Conservation (phyloP, 306 rosid species). For the Cucumis cinereus region DNA sequence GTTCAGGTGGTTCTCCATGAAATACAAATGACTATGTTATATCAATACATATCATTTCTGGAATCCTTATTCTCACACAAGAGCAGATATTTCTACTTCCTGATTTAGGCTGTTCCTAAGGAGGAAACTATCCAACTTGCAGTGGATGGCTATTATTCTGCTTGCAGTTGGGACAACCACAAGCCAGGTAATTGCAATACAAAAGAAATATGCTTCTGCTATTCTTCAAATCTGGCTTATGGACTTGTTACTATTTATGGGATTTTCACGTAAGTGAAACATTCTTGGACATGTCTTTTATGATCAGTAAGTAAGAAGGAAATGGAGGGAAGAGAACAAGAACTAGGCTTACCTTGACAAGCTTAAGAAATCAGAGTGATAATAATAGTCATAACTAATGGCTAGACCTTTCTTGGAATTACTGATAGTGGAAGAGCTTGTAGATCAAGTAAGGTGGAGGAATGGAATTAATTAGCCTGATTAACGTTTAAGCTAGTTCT, state of each 20-base stretch:
- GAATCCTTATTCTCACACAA: not conserved
- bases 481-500: not conserved
- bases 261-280: not conserved
- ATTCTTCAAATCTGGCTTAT: not conserved
- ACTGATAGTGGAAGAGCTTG: not conserved
- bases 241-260: not conserved
- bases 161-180: conserved; percentile 97
- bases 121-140: conserved; percentile 74
- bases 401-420: not conserved
- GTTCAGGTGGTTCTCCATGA: conserved; percentile 50
- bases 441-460: not conserved
- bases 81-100: conserved; percentile 3
- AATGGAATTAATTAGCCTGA: not conserved
- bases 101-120: conserved; percentile 55
- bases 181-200: conserved; percentile 56
- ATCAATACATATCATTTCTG: not conserved
- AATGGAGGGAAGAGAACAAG: not conserved
- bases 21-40: not conserved
- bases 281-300: not conserved
- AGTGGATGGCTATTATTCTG: conserved; percentile 74
- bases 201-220: not conserved
- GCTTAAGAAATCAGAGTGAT: not conserved
- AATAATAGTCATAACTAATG: not conserved
- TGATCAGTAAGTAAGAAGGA: not conserved
- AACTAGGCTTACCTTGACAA: not conserved